A percentile compares a stretch with the other conserved stretches of the same genome.
Evolutionary conservation across 2,329 filamentous ascomycete species (phyloP).

Genomic region (Calonectria multiphialidica): DNA sequence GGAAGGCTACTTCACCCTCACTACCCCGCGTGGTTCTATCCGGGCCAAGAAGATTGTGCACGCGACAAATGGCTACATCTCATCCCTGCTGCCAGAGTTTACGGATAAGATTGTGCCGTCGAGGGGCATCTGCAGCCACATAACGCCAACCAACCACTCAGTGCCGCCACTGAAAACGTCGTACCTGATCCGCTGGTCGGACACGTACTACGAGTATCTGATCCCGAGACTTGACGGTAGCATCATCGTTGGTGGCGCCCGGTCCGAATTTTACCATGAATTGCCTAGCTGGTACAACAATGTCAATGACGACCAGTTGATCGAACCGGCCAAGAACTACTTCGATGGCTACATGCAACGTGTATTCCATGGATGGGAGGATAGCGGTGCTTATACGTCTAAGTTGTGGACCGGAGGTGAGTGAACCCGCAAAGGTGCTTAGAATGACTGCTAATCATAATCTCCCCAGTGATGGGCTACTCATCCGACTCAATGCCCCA

Average conservation of each 20-base stretch:
- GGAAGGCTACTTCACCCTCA: constrained; percentile 25
- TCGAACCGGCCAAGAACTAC: constrained; percentile 19
- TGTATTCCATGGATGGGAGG: constrained; percentile 19
- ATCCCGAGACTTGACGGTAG: constrained; percentile 20
- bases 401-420: constrained; percentile 21
- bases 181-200: constrained; percentile 22
- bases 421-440: neutral
- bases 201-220: constrained; percentile 18
- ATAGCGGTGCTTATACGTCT: constrained; percentile 17
- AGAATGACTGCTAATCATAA: neutral
- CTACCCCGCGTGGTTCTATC: constrained; percentile 7
- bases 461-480: constrained; percentile 54
- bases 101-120: constrained; percentile 12
- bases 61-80: constrained; percentile 47
- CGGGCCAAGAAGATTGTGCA: constrained; percentile 16
- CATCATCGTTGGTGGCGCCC: constrained; percentile 21
- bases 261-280: constrained; percentile 20
- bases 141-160: constrained; percentile 11
- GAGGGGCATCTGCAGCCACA: constrained; percentile 18
- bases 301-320: constrained; percentile 18
- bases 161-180: constrained; percentile 6
- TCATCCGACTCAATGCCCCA: constrained; percentile 57
- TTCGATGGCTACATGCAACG: constrained; percentile 26
- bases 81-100: constrained; percentile 16
- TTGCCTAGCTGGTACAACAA: constrained; percentile 21